Base-by-base conservation (phyloP, 176 grass and related monocot genomes). In the Pontederia paniculata region DNA sequence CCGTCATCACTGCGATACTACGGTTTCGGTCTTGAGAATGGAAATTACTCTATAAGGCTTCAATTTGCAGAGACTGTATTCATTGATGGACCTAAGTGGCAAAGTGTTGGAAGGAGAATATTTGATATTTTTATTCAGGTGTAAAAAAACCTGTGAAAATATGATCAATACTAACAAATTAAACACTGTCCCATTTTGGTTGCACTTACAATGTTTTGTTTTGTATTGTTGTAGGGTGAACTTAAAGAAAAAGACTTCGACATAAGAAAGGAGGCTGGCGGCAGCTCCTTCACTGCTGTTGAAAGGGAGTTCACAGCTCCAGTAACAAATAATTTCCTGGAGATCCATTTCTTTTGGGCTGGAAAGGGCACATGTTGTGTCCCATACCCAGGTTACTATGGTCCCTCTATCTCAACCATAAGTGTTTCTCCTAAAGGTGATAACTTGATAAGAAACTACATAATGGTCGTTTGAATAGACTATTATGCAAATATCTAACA, bases 121-220 rank as follows among this genome's bases (percentile, higher is more conserved):
- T 81, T 81, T 67, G 73, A 81, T 48, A 72, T 81, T 45, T 81
- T 76, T 57, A 76, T 81, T 28, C 78, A 81, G 73, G 78, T 76
- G n/a, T n/a, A n/a, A n/a, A n/a, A 17, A 9, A 59, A 12, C 2
- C 23, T 20, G 12, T 21, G 52, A 21, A 54, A 21, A 55, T 10
- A n/a, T 21, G 22, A 55, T 31, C 5, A 31, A 1, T 31, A 7
- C 10, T 1, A 4, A 4, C 5, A 55, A 55, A 9, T 0, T 1
- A 4, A 21, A n/a, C n/a, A n/a, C n/a, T n/a, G 19, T 10, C 17
- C 45, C 8, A 16, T 45, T 15, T 12, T 55, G 14, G 44, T 67
- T 46, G 17, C 12, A n/a, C 5, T 44, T 45, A 25, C 28, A n/a
- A 52, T 63, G 25, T 31, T 31, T 31, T 31, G 5, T 31, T n/a